Conservation (phyloP, 352 stramenopile species). For the Phytophthora cactorum region DNA sequence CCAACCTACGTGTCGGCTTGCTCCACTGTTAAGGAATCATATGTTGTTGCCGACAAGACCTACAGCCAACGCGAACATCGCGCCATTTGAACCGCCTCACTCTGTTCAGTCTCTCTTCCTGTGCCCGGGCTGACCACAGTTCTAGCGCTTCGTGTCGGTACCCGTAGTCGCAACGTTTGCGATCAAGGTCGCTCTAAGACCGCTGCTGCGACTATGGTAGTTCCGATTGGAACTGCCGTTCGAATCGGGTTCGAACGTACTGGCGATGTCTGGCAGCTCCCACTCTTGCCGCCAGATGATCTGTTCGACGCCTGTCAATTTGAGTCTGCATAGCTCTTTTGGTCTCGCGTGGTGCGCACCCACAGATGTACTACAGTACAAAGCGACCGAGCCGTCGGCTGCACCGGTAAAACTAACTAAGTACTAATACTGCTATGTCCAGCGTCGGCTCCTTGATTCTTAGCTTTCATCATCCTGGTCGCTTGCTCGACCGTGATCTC, state of each 20-base stretch:
- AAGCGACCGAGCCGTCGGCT: background rate
- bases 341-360: background rate
- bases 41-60: background rate
- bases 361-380: slow-evolving; percentile 4
- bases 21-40: background rate
- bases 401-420: background rate
- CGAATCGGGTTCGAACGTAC: background rate
- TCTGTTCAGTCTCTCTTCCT: background rate
- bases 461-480: background rate
- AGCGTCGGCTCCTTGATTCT: background rate
- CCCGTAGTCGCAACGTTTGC: background rate
- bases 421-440: slow-evolving; percentile 14
- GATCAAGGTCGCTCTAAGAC: background rate
- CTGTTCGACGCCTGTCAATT: background rate
- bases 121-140: background rate
- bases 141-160: background rate
- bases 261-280: background rate
- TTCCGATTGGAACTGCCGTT: background rate
- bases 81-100: background rate
- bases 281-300: background rate
- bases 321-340: slow-evolving; percentile 3
- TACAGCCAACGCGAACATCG: background rate
- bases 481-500: slow-evolving; percentile 6
- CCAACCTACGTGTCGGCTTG: background rate
- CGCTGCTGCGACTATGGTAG: no score